Percentiles rank a stretch among this genome's conserved stretches.
Evolutionary conservation across 805 yeast genomes (phyloP).

Genomic region (Candida sanyiensis): DNA sequence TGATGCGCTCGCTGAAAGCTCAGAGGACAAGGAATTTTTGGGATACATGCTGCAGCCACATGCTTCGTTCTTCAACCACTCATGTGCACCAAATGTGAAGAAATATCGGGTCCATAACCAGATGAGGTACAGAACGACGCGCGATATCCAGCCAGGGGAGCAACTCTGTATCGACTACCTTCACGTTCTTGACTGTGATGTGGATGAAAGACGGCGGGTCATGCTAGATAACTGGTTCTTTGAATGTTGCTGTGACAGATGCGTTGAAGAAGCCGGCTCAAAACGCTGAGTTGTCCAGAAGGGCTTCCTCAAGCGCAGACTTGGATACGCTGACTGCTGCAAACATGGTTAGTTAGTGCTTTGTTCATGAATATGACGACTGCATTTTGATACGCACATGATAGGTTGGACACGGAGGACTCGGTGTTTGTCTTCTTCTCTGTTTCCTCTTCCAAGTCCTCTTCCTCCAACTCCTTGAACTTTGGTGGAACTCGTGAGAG

Average conservation of each 20-base stretch:
- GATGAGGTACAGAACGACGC: conserved; percentile 38
- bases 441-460: conserved; percentile 15
- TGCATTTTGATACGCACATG: conserved; percentile 24
- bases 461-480: conserved; percentile 17
- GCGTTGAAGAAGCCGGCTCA: conserved; percentile 27
- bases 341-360: too few relatives aligned
- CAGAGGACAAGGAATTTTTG: conserved; percentile 46
- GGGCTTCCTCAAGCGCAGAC: conserved; percentile 38
- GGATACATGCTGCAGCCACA: conserved; percentile 58
- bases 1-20: conserved; percentile 21
- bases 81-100: conserved; percentile 51
- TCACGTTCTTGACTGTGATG: conserved; percentile 38
- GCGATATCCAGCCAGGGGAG: conserved; percentile 36
- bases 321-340: conserved; percentile 31
- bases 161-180: conserved; percentile 61
- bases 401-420: conserved; percentile 27
- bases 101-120: conserved; percentile 37
- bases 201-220: conserved; percentile 35
- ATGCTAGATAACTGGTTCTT: conserved; percentile 55
- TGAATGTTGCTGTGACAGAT: conserved; percentile 45
- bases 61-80: conserved; percentile 65
- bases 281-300: conserved; percentile 31
- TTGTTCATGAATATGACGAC: too few relatives aligned
- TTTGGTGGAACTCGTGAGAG: conserved; percentile 19
- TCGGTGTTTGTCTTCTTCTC: conserved; percentile 13